Evolutionary conservation across 192 early-diverging fungal species (phyloP).

Genomic region (Podila minutissima): DNA sequence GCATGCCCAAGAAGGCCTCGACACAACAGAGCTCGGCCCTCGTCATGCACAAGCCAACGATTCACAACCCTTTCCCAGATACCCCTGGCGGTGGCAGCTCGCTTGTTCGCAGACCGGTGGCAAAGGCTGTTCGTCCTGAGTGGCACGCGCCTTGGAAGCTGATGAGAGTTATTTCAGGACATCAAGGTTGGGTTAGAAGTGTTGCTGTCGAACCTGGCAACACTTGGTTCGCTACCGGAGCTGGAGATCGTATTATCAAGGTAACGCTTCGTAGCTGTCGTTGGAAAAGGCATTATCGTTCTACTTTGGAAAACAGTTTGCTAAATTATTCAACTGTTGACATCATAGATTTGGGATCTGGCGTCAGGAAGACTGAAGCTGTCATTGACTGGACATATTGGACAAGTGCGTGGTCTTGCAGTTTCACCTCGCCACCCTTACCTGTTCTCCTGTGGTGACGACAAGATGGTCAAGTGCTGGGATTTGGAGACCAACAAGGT

Average conservation of each 20-base stretch:
- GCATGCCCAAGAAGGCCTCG: slow-evolving; percentile 52
- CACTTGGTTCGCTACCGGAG: slow-evolving; percentile 99
- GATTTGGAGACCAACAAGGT: slow-evolving; percentile 99
- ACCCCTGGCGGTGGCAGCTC: slow-evolving; percentile 56
- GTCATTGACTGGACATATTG: slow-evolving; percentile 97
- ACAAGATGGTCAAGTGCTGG: slow-evolving; percentile 99
- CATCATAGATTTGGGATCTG: slow-evolving; percentile 93
- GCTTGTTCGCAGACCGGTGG: slow-evolving; percentile 61
- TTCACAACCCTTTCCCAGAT: slow-evolving; percentile 56
- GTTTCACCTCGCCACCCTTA: slow-evolving; percentile 97
- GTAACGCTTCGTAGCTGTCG: slow-evolving; percentile 39
- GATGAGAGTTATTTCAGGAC: slow-evolving; percentile 96
- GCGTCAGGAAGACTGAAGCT: slow-evolving; percentile 96
- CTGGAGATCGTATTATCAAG: slow-evolving; percentile 97
- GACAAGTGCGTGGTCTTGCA: slow-evolving; percentile 92
- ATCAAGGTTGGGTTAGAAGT: slow-evolving; percentile 96
- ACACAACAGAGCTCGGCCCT: slow-evolving; percentile 27
- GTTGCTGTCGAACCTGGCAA: slow-evolving; percentile 95
- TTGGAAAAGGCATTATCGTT: neutral
- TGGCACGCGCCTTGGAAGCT: slow-evolving; percentile 99
- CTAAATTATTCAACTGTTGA: neutral
- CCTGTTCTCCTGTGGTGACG: slow-evolving; percentile 96
- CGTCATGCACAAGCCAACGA: slow-evolving; percentile 51
- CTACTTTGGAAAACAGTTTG: neutral
- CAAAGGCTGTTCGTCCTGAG: slow-evolving; percentile 70